Conservation (phyloP, 495 filamentous ascomycete genomes). For the Pyrenula massariospora region DNA sequence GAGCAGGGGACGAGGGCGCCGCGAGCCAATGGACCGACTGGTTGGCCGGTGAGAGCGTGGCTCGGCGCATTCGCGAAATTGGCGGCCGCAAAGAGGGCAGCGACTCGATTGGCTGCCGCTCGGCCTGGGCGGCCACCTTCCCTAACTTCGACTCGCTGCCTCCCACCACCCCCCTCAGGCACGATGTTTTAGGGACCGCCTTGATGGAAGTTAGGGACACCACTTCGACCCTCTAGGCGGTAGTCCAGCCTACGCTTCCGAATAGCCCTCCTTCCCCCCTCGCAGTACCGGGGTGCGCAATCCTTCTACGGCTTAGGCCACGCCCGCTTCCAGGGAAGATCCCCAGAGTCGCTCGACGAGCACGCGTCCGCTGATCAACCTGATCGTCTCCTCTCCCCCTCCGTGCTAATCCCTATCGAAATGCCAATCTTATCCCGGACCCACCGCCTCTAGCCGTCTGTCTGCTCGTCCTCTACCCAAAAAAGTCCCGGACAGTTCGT, state of each 20-base stretch:
- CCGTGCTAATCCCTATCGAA: not conserved
- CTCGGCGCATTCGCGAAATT: not conserved
- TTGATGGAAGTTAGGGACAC: too few species aligned
- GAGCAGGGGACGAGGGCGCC: too few species aligned
- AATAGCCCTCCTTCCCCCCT: too few species aligned
- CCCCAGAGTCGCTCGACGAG: not conserved
- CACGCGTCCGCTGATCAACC: not conserved
- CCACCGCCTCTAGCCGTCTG: not conserved
- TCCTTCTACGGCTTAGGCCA: not conserved
- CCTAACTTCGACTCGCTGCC: too few species aligned
- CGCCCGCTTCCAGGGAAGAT: not conserved
- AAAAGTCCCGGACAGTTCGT: too few species aligned
- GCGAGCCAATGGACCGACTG: not conserved
- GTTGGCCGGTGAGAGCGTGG: not conserved
- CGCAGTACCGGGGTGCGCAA: too few species aligned
- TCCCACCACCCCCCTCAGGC: too few species aligned
- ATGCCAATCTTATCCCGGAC: not conserved
- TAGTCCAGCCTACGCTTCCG: too few species aligned
- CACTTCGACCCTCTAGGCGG: too few species aligned
- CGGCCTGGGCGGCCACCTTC: not conserved
- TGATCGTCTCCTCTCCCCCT: not conserved
- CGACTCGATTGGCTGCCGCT: not conserved
- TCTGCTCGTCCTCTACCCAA: too few species aligned
- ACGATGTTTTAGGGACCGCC: too few species aligned
- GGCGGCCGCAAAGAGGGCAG: not conserved